These are phyloP conservation scores for Leucoagaricus sp. DNA, from an alignment of 1,284 basidiomycete genomes.

Conservation along the genomic window DNA sequence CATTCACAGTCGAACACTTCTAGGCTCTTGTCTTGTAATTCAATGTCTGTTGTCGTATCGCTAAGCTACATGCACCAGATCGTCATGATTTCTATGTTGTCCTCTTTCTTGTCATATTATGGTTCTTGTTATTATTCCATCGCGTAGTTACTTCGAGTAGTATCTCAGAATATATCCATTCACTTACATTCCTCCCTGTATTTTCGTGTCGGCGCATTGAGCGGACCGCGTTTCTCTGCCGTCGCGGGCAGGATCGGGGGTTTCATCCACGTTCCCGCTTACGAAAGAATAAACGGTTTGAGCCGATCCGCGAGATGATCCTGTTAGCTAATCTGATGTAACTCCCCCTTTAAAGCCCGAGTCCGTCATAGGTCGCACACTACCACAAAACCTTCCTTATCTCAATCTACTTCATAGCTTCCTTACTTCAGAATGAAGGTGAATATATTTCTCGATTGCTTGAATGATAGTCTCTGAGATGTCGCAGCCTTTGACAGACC, in stretches of 20 bases:
- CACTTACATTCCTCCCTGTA: too few relatives aligned
- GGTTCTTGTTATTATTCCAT: conserved; percentile 1
- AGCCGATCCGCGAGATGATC: not conserved
- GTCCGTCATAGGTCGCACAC: conserved; percentile 1
- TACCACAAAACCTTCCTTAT: not conserved
- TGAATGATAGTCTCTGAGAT: not conserved
- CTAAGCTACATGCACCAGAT: conserved; percentile 9
- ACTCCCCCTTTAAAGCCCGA: not conserved
- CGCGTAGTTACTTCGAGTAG: conserved; percentile 1
- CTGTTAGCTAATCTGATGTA: conserved; percentile 6
- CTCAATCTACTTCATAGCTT: not conserved
- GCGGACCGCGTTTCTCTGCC: not conserved
- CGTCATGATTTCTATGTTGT: conserved; percentile 6
- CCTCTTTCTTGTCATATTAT: conserved; percentile 15
- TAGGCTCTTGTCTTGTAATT: conserved; percentile 30
- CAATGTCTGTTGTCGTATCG: conserved; percentile 11
- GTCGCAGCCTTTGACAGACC: conserved; percentile 30
- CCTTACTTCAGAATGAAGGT: conserved; percentile 8
- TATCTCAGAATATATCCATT: conserved; percentile 3
- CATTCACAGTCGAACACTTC: conserved; percentile 94
- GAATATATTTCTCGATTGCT: not conserved
- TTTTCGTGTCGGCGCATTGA: too few relatives aligned
- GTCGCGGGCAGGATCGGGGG: not conserved
- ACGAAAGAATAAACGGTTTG: not conserved
- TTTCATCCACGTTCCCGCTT: not conserved